Conservation (phyloP, 257 asterid species). For the Solanum tacnaense region DNA sequence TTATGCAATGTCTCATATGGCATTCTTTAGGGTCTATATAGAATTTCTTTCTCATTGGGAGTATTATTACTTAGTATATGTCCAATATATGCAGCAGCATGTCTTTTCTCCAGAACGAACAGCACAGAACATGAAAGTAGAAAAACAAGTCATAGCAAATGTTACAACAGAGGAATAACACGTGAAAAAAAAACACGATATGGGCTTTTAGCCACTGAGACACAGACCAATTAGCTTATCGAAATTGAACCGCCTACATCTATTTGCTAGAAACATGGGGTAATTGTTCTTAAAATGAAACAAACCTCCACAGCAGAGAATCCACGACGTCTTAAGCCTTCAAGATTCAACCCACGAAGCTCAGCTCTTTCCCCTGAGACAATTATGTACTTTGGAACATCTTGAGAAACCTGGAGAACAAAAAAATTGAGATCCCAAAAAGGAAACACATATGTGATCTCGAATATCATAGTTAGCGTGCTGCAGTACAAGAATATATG, state of each 20-base stretch:
- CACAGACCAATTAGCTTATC: neutral
- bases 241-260: neutral
- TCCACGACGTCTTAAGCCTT: slow-evolving; percentile 86
- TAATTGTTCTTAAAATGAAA: neutral
- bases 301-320: slow-evolving; percentile 69
- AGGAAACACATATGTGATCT: neutral
- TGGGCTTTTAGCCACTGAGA: neutral
- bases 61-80: neutral
- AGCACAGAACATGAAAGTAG: neutral
- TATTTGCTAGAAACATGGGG: neutral
- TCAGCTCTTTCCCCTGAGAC: slow-evolving; percentile 97
- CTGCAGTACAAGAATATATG: neutral
- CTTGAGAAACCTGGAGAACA: slow-evolving; percentile 62
- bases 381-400: slow-evolving; percentile 86
- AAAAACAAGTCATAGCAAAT: neutral
- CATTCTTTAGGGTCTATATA: neutral
- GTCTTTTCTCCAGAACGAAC: neutral
- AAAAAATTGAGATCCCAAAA: neutral
- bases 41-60: neutral
- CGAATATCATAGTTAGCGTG: neutral
- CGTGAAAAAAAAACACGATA: neutral
- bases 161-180: neutral
- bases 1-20: neutral
- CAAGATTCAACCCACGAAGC: slow-evolving; percentile 79
- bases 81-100: neutral